Evolutionary conservation across 2,329 filamentous ascomycete species (phyloP).

Genomic region (Xylariaceae sp.): DNA sequence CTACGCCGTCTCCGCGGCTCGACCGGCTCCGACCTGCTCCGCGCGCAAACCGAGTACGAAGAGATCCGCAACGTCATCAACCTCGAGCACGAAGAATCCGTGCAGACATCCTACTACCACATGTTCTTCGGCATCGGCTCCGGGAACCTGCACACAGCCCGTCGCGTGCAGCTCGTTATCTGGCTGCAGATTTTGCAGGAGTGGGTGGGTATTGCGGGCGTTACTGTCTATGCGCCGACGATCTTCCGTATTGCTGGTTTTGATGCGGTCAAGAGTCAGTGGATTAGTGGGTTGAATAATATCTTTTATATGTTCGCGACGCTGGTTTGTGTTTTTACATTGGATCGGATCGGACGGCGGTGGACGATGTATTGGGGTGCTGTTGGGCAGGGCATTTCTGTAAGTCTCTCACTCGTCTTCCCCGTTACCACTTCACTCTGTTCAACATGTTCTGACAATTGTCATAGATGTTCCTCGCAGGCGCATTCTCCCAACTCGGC

Average conservation of each 20-base stretch:
- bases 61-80: slow-evolving; percentile 62
- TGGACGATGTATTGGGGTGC: slow-evolving; percentile 67
- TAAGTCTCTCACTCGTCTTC: not conserved
- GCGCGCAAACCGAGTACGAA: slow-evolving; percentile 58
- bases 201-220: slow-evolving; percentile 64
- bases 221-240: slow-evolving; percentile 54
- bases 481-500: slow-evolving; percentile 53
- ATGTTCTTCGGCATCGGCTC: slow-evolving; percentile 65
- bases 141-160: slow-evolving; percentile 59
- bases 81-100: slow-evolving; percentile 56
- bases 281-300: slow-evolving; percentile 55
- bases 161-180: slow-evolving; percentile 63
- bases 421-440: too few relatives aligned
- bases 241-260: slow-evolving; percentile 66
- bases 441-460: too few relatives aligned
- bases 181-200: slow-evolving; percentile 69
- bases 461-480: slow-evolving; percentile 60
- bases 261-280: slow-evolving; percentile 53
- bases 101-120: slow-evolving; percentile 53
- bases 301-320: slow-evolving; percentile 57
- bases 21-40: slow-evolving; percentile 44
- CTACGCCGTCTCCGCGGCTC: slow-evolving; percentile 59
- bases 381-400: slow-evolving; percentile 54
- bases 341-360: slow-evolving; percentile 63
- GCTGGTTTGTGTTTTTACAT: slow-evolving; percentile 62